These are phyloP conservation scores for Rubroboletus satanas DNA, from an alignment of 768 basidiomycete species.

Conservation along the genomic window DNA sequence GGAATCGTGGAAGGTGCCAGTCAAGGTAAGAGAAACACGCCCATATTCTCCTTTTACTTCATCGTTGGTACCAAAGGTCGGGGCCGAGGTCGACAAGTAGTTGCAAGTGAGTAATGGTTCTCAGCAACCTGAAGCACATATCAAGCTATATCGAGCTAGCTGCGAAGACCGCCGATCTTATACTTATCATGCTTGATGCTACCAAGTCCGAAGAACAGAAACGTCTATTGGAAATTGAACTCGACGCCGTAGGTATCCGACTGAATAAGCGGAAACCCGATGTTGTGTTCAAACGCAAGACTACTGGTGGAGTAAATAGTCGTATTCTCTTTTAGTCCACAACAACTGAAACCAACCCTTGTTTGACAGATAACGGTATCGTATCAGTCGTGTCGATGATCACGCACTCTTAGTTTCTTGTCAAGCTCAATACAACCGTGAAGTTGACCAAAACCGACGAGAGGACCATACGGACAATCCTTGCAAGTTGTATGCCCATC, in stretches of 20 bases:
- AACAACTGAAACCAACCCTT: neutral
- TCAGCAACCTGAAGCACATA: conserved; percentile 1
- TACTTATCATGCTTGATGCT: conserved; percentile 89
- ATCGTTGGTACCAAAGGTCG: conserved; percentile 44
- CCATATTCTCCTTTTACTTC: neutral
- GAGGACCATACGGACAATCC: conserved; percentile 87
- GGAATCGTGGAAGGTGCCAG: conserved; percentile 95
- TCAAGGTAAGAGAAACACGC: conserved; percentile 43
- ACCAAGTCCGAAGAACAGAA: conserved; percentile 93
- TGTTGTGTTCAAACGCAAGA: conserved; percentile 90
- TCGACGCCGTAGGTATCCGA: conserved; percentile 95
- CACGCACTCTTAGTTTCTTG: neutral
- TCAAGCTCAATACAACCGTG: conserved; percentile 81
- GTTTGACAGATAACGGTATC: conserved; percentile 61
- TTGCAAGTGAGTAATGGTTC: conserved; percentile 57
- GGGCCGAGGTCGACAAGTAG: conserved; percentile 93
- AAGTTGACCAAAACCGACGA: conserved; percentile 95
- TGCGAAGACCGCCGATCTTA: conserved; percentile 90
- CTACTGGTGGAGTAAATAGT: conserved; percentile 79
- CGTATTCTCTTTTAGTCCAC: neutral
- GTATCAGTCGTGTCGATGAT: neutral
- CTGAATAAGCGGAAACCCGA: conserved; percentile 89
- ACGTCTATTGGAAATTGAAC: conserved; percentile 80
- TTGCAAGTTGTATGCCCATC: conserved; percentile 69
- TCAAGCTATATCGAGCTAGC: conserved; percentile 35